Percentiles rank a stretch among this genome's conserved stretches.
Evolutionary conservation across 768 basidiomycete genomes (phyloP).

Genomic region (Boletus eberwhitei): DNA sequence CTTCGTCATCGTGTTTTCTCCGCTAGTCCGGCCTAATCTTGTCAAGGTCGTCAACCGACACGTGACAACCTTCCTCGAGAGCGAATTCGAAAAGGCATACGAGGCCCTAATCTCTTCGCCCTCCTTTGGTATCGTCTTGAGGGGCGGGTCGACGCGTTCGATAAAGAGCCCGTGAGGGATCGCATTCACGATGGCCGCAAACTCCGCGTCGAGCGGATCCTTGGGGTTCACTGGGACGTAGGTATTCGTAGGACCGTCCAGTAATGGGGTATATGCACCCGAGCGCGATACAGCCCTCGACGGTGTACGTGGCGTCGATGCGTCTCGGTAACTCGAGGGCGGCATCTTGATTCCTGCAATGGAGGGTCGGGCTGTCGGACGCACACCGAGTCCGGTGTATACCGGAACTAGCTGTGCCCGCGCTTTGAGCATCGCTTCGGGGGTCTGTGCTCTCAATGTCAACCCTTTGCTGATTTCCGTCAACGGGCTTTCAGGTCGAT

Average conservation of each 20-base stretch:
- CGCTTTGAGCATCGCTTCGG: slow-evolving; percentile 60
- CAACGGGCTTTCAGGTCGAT: slow-evolving; percentile 53
- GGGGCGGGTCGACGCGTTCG: slow-evolving; percentile 76
- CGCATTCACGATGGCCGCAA: slow-evolving; percentile 71
- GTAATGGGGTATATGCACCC: slow-evolving; percentile 59
- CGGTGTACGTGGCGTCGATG: slow-evolving; percentile 48
- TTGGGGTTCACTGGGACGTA: slow-evolving; percentile 64
- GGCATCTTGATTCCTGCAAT: slow-evolving; percentile 45
- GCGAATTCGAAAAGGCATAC: slow-evolving; percentile 74
- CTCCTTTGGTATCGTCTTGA: slow-evolving; percentile 60
- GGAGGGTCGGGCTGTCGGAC: slow-evolving; percentile 40
- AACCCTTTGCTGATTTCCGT: slow-evolving; percentile 33
- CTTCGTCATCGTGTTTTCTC: slow-evolving; percentile 49
- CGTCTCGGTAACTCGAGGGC: slow-evolving; percentile 76
- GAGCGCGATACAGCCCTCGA: slow-evolving; percentile 66
- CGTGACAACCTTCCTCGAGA: slow-evolving; percentile 72
- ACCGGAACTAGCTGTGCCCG: slow-evolving; percentile 57
- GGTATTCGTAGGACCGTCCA: slow-evolving; percentile 52
- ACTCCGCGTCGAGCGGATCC: slow-evolving; percentile 82
- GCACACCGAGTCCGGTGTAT: slow-evolving; percentile 41
- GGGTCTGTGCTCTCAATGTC: slow-evolving; percentile 60
- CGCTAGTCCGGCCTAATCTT: slow-evolving; percentile 47
- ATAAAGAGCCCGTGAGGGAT: slow-evolving; percentile 74
- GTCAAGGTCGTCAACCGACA: slow-evolving; percentile 78
- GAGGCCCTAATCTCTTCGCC: slow-evolving; percentile 81